phyloP scores from a whole-genome alignment of 1,284 basidiomycete genomes.

The Moniliella sp. region DNA sequence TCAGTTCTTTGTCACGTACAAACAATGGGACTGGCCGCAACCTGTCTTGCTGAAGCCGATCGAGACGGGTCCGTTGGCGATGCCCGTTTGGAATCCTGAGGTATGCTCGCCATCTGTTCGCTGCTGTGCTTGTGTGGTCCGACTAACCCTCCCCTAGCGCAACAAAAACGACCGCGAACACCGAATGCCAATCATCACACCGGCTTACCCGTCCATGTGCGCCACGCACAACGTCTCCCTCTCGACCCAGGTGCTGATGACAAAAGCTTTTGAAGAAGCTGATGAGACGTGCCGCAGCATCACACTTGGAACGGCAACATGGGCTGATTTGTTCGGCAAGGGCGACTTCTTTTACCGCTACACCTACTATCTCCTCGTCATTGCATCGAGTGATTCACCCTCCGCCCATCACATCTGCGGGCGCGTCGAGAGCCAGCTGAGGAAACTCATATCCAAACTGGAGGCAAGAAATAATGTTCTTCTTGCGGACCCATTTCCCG shows the following conservation, averaged over 20 bases:
- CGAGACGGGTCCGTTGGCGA: conserved; percentile 74
- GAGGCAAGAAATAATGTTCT: conserved; percentile 78
- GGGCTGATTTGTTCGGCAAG: conserved; percentile 62
- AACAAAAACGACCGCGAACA: conserved; percentile 80
- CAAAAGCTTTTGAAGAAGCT: conserved; percentile 79
- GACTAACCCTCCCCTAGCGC: too few relatives aligned
- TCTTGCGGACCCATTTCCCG: conserved; percentile 81
- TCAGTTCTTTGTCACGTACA: conserved; percentile 87
- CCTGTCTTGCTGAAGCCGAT: conserved; percentile 77
- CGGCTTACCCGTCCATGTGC: conserved; percentile 99
- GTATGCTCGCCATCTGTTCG: conserved; percentile 36
- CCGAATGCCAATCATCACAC: conserved; percentile 99
- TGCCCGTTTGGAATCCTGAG: conserved; percentile 93
- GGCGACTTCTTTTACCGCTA: conserved; percentile 96
- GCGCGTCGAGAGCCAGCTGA: conserved; percentile 81
- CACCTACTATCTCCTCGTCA: conserved; percentile 91
- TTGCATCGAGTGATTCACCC: conserved; percentile 56
- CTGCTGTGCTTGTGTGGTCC: too few relatives aligned
- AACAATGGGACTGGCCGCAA: conserved; percentile 94
- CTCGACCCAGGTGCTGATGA: conserved; percentile 89
- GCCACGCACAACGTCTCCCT: conserved; percentile 90
- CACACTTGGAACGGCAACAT: conserved; percentile 44
- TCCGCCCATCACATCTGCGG: conserved; percentile 93
- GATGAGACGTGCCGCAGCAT: conserved; percentile 81
- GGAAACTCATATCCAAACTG: conserved; percentile 87